Percentiles rank a stretch among this genome's conserved stretches.
Conservation (phyloP, 257 asterid species). For the Scutellaria barbata region DNA sequence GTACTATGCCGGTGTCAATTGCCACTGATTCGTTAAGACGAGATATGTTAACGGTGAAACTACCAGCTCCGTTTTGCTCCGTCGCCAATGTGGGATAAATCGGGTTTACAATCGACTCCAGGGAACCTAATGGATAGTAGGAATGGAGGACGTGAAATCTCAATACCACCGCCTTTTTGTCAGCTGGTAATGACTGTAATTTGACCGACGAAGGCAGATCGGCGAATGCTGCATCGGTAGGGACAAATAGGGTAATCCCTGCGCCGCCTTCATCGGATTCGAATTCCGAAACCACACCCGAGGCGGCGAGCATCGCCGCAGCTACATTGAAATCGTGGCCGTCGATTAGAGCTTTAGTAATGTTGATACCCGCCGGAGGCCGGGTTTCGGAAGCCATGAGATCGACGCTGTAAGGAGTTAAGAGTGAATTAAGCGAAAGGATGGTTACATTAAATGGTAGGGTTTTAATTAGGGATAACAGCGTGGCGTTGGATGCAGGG, state of each 20-base stretch:
- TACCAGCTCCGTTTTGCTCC: conserved; percentile 77
- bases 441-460: conserved; percentile 67
- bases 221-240: conserved; percentile 81
- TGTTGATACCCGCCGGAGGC: conserved; percentile 79
- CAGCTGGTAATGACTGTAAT: conserved; percentile 81
- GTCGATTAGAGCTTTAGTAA: conserved; percentile 71
- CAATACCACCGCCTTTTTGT: conserved; percentile 65
- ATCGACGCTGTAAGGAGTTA: conserved; percentile 62
- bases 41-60: conserved; percentile 73
- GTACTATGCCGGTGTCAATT: conserved; percentile 73
- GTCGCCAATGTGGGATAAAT: conserved; percentile 89
- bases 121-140: conserved; percentile 78
- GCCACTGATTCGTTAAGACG: conserved; percentile 75
- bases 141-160: conserved; percentile 84
- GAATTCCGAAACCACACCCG: conserved; percentile 81
- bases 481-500: conserved; percentile 71
- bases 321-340: conserved; percentile 89
- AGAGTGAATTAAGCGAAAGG: conserved; percentile 52
- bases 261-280: conserved; percentile 83
- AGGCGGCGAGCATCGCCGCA: conserved; percentile 80
- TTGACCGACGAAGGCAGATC: conserved; percentile 62
- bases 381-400: conserved; percentile 86
- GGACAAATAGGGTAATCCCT: conserved; percentile 80
- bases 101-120: conserved; percentile 82
- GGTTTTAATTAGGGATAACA: conserved; percentile 52